Percentiles rank a stretch among this genome's conserved stretches.
Evolutionary conservation across 2,329 filamentous ascomycete species (phyloP).

Genomic region (Sarocladium kiliense): DNA sequence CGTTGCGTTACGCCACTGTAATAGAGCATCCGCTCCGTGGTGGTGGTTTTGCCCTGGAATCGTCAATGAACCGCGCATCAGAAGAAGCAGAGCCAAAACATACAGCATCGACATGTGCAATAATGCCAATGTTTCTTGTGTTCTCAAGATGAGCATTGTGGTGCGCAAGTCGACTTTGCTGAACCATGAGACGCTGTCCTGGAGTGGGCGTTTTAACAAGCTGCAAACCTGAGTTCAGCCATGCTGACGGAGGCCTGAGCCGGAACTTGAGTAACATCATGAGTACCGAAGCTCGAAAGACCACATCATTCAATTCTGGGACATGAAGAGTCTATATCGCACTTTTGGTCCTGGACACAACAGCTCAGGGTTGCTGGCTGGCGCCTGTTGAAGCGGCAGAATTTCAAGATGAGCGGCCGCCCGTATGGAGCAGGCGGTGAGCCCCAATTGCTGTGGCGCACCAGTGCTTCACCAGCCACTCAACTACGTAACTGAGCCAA

Average conservation of each 20-base stretch:
- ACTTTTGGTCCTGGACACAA: too few relatives aligned
- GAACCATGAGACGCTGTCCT: not conserved
- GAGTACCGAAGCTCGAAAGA: not conserved
- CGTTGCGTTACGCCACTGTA: constrained; percentile 86
- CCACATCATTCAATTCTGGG: not conserved
- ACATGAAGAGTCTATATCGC: not conserved
- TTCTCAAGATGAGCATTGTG: constrained; percentile 31
- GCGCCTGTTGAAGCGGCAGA: not conserved
- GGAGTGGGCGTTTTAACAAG: not conserved
- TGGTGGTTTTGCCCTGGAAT: constrained; percentile 82
- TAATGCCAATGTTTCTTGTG: constrained; percentile 95
- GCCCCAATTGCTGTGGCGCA: not conserved
- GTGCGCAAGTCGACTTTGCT: constrained; percentile 11
- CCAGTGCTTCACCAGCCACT: constrained; percentile 1
- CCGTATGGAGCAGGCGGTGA: constrained; percentile 13
- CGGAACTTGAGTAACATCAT: not conserved
- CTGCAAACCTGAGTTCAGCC: not conserved
- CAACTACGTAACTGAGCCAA: constrained; percentile 15
- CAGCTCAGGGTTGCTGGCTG: not conserved
- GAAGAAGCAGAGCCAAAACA: constrained; percentile 17
- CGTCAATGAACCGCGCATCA: not conserved
- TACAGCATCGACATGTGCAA: constrained; percentile 93
- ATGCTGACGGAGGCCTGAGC: not conserved
- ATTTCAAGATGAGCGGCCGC: constrained; percentile 7
- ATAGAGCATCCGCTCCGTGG: constrained; percentile 97